Base-by-base conservation (phyloP, 2,329 filamentous ascomycete species). In the Aciculosporium take region DNA sequence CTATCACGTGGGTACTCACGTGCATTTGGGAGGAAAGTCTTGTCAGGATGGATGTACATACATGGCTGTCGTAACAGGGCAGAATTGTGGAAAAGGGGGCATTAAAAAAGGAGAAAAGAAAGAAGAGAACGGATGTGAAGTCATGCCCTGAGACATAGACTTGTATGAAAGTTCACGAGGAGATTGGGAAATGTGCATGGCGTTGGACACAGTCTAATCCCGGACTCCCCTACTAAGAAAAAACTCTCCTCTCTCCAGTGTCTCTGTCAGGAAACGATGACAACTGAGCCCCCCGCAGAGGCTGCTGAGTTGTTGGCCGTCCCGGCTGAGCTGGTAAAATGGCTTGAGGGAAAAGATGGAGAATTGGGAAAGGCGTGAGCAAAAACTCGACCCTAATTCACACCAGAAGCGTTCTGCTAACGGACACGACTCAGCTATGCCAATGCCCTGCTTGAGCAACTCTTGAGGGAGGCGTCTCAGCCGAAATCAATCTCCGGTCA, bases 401-500 rank as follows among this genome's bases (percentile, higher is more conserved):
- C 29, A 13, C 3, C 20, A 4, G 13, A 10, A 24, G 13, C 21
- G 4, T 17, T 2, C 31, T 40, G 39, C 39, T 44, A 38, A 45
- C 46, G 37, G 43, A 37, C 40, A 18, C 15, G 7, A 28, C 32
- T 7, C 49, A 54, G 51, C 43, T 49, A 46, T 48, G 67, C 64
- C 18, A 51, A 63, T 45, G 53, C 53, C 27, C 54, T 73, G 5
- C 74, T 75, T 50, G 51, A 64, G 12, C 58, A 60, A 37, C 63
- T 76, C 9, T 59, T 76, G 4, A 50, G 56, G 13, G 62, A 63
- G 44, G 71, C 72, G 23, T 63, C 66, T 8, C 68, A 72, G 51
- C 72, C 74, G 10, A 70, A 68, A 40, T 67, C 70, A 40, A 62
- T 65, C 21, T 76, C 71, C 4, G 72, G 72, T 10, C 69, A 75